Evolutionary conservation across 1,284 basidiomycete species (phyloP).

Genomic region (Cutaneotrichosporon mucoides): DNA sequence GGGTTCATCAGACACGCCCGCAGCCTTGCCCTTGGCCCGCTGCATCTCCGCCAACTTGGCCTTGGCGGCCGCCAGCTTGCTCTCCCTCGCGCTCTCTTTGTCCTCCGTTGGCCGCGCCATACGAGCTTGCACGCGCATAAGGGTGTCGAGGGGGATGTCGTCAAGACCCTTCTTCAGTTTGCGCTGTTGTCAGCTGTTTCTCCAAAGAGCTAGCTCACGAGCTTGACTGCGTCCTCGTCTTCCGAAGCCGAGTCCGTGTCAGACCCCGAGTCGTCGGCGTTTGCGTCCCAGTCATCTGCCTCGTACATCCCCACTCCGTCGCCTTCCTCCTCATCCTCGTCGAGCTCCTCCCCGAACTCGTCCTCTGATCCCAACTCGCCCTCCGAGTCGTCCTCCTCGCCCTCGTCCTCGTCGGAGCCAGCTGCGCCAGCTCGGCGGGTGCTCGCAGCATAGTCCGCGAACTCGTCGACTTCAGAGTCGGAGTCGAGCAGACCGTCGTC

Average conservation of each 20-base stretch:
- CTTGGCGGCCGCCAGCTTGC: slow-evolving; percentile 32
- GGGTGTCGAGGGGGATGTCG: slow-evolving; percentile 47
- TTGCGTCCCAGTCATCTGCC: slow-evolving; percentile 44
- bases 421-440: slow-evolving; percentile 25
- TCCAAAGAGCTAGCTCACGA: neutral
- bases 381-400: slow-evolving; percentile 8
- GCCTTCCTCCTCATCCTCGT: slow-evolving; percentile 20
- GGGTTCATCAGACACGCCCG: slow-evolving; percentile 15
- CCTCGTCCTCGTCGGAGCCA: slow-evolving; percentile 49
- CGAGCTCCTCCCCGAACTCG: slow-evolving; percentile 53
- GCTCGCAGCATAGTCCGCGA: slow-evolving; percentile 17
- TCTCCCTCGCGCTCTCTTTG: slow-evolving; percentile 7
- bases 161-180: slow-evolving; percentile 14
- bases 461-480: slow-evolving; percentile 48
- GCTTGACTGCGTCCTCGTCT: neutral
- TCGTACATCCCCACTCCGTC: slow-evolving; percentile 40
- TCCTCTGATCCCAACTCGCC: slow-evolving; percentile 47
- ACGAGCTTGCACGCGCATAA: slow-evolving; percentile 43
- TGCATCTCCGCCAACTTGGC: slow-evolving; percentile 40
- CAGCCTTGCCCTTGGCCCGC: slow-evolving; percentile 39
- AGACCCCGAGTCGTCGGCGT: slow-evolving; percentile 17
- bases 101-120: slow-evolving; percentile 11
- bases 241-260: slow-evolving; percentile 14
- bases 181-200: neutral
- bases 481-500: slow-evolving; percentile 37